Conservation (phyloP, 345 rosid genomes). For the Gossypium rotundifolium region DNA sequence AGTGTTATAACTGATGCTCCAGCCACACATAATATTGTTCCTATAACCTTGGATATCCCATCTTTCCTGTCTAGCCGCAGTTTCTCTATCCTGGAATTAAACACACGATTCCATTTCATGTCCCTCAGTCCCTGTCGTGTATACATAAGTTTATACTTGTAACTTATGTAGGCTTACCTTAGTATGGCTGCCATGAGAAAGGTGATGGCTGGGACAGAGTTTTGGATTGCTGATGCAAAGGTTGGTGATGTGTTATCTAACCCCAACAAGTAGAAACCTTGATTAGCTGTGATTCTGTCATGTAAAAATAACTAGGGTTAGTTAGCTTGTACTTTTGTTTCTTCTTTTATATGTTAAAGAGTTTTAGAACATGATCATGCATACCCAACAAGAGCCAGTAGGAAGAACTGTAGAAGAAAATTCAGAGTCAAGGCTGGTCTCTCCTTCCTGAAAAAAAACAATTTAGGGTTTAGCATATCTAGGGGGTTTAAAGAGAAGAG, state of each 20-base stretch:
- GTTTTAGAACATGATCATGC: conserved; percentile 1
- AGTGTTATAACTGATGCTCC: conserved; percentile 94
- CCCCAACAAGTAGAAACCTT: conserved; percentile 93
- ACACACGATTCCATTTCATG: neutral
- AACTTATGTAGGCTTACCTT: conserved; percentile 28
- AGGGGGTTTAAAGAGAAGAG: neutral
- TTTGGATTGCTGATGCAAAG: conserved; percentile 96
- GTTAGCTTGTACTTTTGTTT: no score
- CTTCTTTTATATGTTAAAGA: neutral
- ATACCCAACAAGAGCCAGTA: conserved; percentile 89
- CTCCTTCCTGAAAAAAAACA: conserved; percentile 60
- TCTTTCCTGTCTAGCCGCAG: conserved; percentile 76
- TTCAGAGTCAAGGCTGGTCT: conserved; percentile 83
- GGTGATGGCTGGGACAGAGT: conserved; percentile 98
- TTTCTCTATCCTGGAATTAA: conserved; percentile 69
- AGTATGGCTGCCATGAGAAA: conserved; percentile 93
- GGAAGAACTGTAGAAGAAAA: conserved; percentile 79
- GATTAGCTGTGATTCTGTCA: conserved; percentile 92
- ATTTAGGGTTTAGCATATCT: neutral
- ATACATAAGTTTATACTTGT: neutral
- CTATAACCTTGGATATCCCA: conserved; percentile 69
- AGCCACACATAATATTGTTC: conserved; percentile 75
- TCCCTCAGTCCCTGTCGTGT: neutral
- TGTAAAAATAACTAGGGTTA: neutral
- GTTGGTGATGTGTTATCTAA: conserved; percentile 92